Base-by-base conservation (phyloP, 805 yeast genomes). In the Metschnikowia shivogae region DNA sequence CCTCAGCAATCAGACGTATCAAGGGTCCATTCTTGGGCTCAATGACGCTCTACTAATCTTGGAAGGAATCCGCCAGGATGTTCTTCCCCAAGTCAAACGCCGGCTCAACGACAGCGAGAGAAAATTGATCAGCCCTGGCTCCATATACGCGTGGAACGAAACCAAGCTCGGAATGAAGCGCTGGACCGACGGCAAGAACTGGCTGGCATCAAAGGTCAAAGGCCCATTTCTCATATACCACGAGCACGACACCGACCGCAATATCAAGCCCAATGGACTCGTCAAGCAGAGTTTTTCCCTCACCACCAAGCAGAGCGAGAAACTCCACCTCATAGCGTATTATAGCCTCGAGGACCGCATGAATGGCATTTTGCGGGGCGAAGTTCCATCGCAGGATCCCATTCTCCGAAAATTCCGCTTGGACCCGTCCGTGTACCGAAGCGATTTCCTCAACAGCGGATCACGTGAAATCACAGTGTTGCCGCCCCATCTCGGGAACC, bases 101-200 rank as follows among this genome's bases (percentile, higher is more conserved):
- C 62, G 90, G 24, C 70, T 84, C 11, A 73, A 79, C 11, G 80
- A 76, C 20, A 64, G 65, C 26, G 88, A 84, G 58, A 65, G 86
- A 20, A 60, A 67, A 24, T 62, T 64, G 17, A 82, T 85, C 34
- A 62, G 63, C 17, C 71, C 81, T 7, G 88, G 88, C 4, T 72
- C 82, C 2, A 75, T 84, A 2, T 84, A 79, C 54, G 76, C 83
- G 7, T 84, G 89, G 89, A 83, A 80, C 58, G 90, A 84, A 58
- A 67, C 73, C 11, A 82, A 79, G 53, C 80, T 86, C 35, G 84
- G 81, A 13, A 82, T 85, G 81, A 76, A 80, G 50, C 65, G 90
- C 26, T 84, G 92, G 90, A 84, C 90, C 1, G 92, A 84, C 56
- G 88, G 90, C 14, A 76, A 77, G 50, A 72, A 76, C 29, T 84